Evolutionary conservation across 768 basidiomycete species (phyloP).

Genomic region (Calocybe indica): DNA sequence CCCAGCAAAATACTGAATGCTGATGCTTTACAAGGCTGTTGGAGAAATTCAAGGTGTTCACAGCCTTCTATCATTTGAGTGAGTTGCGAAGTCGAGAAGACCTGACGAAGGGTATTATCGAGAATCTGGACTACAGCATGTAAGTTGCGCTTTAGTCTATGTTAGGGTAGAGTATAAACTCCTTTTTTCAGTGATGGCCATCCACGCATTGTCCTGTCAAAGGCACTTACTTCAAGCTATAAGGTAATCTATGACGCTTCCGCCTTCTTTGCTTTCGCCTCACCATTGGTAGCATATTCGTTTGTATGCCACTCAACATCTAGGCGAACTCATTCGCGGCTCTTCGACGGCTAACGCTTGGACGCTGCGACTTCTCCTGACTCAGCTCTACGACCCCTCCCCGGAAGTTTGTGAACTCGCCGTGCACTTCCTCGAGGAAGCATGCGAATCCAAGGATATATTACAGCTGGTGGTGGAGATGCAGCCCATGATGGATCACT

Average conservation of each 20-base stretch:
- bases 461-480: constrained; percentile 90
- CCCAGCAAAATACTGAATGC: background rate
- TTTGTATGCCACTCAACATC: constrained; percentile 80
- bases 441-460: constrained; percentile 78
- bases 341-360: constrained; percentile 68
- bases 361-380: constrained; percentile 87
- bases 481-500: constrained; percentile 92
- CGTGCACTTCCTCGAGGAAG: constrained; percentile 83
- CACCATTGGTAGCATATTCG: constrained; percentile 67
- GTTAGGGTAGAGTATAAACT: constrained; percentile 6
- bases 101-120: constrained; percentile 84
- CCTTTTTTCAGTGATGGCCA: constrained; percentile 76
- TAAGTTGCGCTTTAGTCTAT: constrained; percentile 28
- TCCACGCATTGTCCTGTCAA: constrained; percentile 86
- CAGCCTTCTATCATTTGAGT: constrained; percentile 91
- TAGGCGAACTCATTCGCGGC: constrained; percentile 73
- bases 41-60: constrained; percentile 91
- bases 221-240: constrained; percentile 91
- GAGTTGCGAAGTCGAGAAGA: constrained; percentile 91
- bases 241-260: constrained; percentile 40
- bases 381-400: constrained; percentile 92
- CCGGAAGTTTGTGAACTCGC: constrained; percentile 88
- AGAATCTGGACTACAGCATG: constrained; percentile 89
- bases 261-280: background rate
- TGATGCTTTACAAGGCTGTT: constrained; percentile 53